Percentiles rank a stretch among this genome's conserved stretches.
Evolutionary conservation across 371 early-diverging fungal genomes (phyloP).

Genomic region (Rhizopus sp.): DNA sequence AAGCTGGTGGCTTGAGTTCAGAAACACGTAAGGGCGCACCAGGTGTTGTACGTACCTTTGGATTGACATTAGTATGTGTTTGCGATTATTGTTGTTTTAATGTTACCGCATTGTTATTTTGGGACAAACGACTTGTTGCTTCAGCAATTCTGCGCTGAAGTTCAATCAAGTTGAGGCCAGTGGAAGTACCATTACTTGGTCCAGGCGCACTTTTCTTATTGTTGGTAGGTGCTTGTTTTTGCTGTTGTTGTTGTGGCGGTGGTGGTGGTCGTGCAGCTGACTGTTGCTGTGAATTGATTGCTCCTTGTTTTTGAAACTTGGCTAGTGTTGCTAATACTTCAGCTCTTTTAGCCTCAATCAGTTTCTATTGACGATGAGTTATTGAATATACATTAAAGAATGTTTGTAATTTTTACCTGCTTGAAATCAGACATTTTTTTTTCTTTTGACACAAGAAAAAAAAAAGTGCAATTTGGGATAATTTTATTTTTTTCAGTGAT

Average conservation of each 20-base stretch:
- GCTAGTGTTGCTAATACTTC: constrained; percentile 45
- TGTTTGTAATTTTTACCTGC: background rate
- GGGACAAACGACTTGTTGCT: constrained; percentile 39
- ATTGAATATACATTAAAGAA: background rate
- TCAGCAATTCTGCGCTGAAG: constrained; percentile 57
- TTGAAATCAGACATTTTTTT: background rate
- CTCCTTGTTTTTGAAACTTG: constrained; percentile 31
- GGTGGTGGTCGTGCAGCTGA: constrained; percentile 5
- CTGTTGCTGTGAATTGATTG: constrained; percentile 3
- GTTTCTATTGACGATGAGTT: constrained; percentile 11
- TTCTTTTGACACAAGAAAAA: background rate
- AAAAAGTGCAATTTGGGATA: background rate
- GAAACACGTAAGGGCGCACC: background rate
- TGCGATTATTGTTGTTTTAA: constrained; percentile 1
- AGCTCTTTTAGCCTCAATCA: constrained; percentile 42
- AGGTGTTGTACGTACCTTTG: constrained; percentile 7
- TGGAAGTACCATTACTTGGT: constrained; percentile 9
- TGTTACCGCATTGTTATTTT: constrained; percentile 13
- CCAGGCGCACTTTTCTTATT: constrained; percentile 12
- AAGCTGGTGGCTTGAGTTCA: constrained; percentile 24
- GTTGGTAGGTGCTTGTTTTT: constrained; percentile 1
- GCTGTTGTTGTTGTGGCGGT: constrained; percentile 4
- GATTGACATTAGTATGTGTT: background rate
- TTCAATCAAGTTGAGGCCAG: constrained; percentile 32
- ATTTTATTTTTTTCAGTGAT: no score